Evolutionary conservation across 2,329 filamentous ascomycete species (phyloP).

Genomic region (Periconia sp.): DNA sequence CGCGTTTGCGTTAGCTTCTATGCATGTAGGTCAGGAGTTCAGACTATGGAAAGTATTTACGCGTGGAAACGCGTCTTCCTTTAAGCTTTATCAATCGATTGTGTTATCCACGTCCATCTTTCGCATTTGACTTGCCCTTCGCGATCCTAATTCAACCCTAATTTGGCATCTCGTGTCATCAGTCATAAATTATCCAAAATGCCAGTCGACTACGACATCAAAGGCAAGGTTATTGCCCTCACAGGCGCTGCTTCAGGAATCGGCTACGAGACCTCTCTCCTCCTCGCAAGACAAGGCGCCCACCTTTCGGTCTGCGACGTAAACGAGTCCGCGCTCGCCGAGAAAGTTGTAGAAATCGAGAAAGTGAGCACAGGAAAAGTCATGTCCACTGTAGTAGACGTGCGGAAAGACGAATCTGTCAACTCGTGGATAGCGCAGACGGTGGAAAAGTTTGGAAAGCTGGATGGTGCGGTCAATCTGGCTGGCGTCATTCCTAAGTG

Average conservation of each 20-base stretch:
- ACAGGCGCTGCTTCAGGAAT: conserved; percentile 29
- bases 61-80: neutral
- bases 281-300: conserved; percentile 37
- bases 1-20: neutral
- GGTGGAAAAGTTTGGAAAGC: conserved; percentile 35
- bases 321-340: conserved; percentile 21
- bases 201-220: conserved; percentile 16
- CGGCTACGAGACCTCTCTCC: conserved; percentile 42
- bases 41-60: conserved; percentile 1
- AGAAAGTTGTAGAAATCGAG: conserved; percentile 13
- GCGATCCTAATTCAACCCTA: too few species aligned
- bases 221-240: conserved; percentile 19
- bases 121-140: too few species aligned
- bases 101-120: too few species aligned
- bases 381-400: conserved; percentile 30
- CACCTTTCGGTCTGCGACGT: conserved; percentile 46
- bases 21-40: neutral
- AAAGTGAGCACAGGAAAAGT: too few species aligned
- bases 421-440: conserved; percentile 41
- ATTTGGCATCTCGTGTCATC: too few species aligned
- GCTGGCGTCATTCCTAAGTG: conserved; percentile 37
- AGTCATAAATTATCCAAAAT: conserved; percentile 6
- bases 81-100: too few species aligned
- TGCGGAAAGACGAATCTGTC: conserved; percentile 25
- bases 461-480: conserved; percentile 47